phyloP scores from a whole-genome alignment of 345 rosid genomes.

The Cardamine chenopodiifolia region DNA sequence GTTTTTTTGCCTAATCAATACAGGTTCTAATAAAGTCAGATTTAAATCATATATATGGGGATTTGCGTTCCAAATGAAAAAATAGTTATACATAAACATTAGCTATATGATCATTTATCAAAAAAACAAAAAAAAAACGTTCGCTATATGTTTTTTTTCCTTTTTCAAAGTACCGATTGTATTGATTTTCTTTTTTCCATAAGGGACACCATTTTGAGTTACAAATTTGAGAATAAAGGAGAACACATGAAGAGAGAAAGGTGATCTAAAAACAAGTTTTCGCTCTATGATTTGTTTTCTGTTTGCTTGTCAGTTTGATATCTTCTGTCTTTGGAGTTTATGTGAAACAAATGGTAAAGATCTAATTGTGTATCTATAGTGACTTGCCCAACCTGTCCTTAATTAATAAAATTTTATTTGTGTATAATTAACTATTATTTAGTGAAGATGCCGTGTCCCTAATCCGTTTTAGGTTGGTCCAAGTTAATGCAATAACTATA shows the following conservation, averaged over 20 bases:
- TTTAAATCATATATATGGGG: not conserved
- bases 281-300: not conserved
- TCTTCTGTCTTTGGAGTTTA: not conserved
- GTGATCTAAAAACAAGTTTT: no score
- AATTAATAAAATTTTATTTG: not conserved
- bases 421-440: not conserved
- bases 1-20: no score
- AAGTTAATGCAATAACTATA: constrained; percentile 11
- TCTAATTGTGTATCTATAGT: not conserved
- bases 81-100: not conserved
- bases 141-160: not conserved
- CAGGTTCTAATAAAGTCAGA: no score
- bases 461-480: constrained; percentile 16
- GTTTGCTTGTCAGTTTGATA: not conserved
- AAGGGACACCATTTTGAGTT: no score
- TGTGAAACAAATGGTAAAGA: not conserved
- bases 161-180: no score
- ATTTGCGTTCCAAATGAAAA: no score
- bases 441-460: constrained; percentile 16
- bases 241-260: no score
- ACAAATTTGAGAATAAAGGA: no score
- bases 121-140: no score
- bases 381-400: constrained; percentile 14
- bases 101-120: no score
- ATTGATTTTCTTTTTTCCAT: no score